Percentiles rank a stretch among this genome's conserved stretches.
Evolutionary conservation across 352 stramenopile species (phyloP).

Genomic region (Phytopythium montanum): DNA sequence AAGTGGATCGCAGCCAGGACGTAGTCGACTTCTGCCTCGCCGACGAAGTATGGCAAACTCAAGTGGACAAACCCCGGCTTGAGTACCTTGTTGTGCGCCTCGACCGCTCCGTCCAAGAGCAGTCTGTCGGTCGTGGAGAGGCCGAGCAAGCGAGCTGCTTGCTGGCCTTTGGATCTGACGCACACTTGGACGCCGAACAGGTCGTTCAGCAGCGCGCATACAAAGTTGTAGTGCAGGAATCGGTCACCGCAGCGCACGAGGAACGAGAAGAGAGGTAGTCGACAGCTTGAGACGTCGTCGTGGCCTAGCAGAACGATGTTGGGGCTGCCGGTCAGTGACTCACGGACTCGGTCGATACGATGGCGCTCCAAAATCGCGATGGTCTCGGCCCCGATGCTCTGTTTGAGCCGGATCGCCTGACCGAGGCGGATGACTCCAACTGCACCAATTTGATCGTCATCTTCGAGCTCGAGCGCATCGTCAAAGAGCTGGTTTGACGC

Average conservation of each 20-base stretch:
- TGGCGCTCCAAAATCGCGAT: constrained; percentile 52
- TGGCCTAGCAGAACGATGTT: constrained; percentile 88
- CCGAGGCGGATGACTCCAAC: not conserved
- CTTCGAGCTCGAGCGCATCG: constrained; percentile 85
- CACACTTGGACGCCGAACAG: constrained; percentile 92
- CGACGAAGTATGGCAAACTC: constrained; percentile 89
- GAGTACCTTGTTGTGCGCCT: constrained; percentile 91
- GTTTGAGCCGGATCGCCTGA: constrained; percentile 13
- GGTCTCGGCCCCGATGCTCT: constrained; percentile 14
- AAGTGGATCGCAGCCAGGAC: constrained; percentile 91
- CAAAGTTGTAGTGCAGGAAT: constrained; percentile 98
- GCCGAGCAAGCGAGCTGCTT: constrained; percentile 90
- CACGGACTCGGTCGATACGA: constrained; percentile 29
- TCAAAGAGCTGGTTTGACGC: constrained; percentile 52
- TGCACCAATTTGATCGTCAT: constrained; percentile 95
- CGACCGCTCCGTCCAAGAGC: constrained; percentile 78
- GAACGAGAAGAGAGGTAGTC: constrained; percentile 95
- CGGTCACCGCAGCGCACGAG: constrained; percentile 84
- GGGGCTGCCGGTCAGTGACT: constrained; percentile 36
- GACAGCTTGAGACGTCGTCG: constrained; percentile 28
- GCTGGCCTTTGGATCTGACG: constrained; percentile 70
- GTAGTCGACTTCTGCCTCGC: constrained; percentile 89
- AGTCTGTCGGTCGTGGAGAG: constrained; percentile 67
- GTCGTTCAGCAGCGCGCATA: constrained; percentile 96
- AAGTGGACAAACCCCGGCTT: constrained; percentile 93